Evolutionary conservation across 768 basidiomycete genomes (phyloP), one percentile per base, ranked within the genome.

Genomic region (Rickenella mellea): DNA sequence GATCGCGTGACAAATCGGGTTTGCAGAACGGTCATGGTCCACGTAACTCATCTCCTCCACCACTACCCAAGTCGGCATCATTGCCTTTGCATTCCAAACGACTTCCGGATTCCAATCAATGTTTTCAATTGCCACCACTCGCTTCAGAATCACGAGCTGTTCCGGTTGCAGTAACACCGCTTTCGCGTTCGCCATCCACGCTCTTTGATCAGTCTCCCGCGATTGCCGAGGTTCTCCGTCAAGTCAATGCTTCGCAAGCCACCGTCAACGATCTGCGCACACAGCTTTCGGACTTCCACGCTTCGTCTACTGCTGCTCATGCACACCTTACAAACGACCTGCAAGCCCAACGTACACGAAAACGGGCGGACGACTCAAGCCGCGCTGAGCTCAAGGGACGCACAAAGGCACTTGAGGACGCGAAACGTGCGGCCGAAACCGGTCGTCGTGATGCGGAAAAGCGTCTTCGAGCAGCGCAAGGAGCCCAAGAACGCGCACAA

Each of bases 361-460:
- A 87, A 59, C 83, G 82, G 29, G 74, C 82, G 48, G 94, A 98
- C 57, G 94, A 99, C 52, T 67, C 69, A 3, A 73, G 75, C 19
- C 76, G 87, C 40, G 61, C 73, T 19, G 92, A 96, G 55, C 65
- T 87, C 42, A 92, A 90, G 60, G 60, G 72, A n/a, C 80, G 82
- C 38, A 86, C 85, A 37, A 94, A 93, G 63, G 59, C 69, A 2
- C 66, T 97, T 2, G 94, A 99, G 51, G 94, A 99, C 57, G 66
- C 77, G 41, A 86, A 83, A 61, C 80, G 94, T 25, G 67, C 67
- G 22, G 89, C 91, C 9, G 96, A 99, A 61, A 68, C 74, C 39
- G 61, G 69, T 40, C 84, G 79, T 56, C 73, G 79, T 33, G 93
- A 97, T 36, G 89, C 83, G 4, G 94, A 98, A 62, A 91, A 87